Evolutionary conservation across 1,139 yeast species (phyloP), one percentile per base, ranked within the genome.

Genomic region (Scheffersomyces lignicola): DNA sequence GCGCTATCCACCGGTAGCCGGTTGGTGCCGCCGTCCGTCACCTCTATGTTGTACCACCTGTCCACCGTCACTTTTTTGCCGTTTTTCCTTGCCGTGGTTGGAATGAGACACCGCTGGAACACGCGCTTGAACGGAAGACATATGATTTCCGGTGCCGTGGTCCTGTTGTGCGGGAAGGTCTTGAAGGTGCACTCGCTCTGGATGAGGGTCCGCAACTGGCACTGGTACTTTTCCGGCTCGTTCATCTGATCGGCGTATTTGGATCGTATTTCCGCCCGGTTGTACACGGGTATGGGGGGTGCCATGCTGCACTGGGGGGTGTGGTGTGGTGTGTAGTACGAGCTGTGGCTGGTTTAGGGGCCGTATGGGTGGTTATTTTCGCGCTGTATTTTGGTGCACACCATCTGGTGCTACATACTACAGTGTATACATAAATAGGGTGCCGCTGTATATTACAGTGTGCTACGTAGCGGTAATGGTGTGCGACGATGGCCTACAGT

Each of bases 91-190:
- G 42, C 41, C 4, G 52, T 47, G 4, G 51, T 38, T 9, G 62
- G 57, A 12, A 69, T 45, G 9, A 65, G 44, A 48, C 83, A 77
- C 37, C 78, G 58, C 43, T 67, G 70, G 52, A 77, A 77, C 5
- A 76, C 42, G 31, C 83, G 48, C 41, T 70, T 76, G 54, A 77
- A 77, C 2, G 83, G 82, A 12, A 72, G 52, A 44, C 83, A 77
- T 18, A 73, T 61, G 37, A 73, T 70, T 37, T 73, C 65, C 3
- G 69, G 68, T 1, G 67, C 61, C 23, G 52, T 50, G 6, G 56
- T 43, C 7, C 31, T 23, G 18, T 33, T 32, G 7, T 32, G 27
- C 3, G 49, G 45, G 11, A 27, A 23, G 16, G 68, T 50, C 31
- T 53, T 53, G 41, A 69, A 70, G 3, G 76, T 71, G 43, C 79